These are phyloP conservation scores for Torulaspora indica DNA, from an alignment of 805 yeast genomes.

Conservation along the genomic window DNA sequence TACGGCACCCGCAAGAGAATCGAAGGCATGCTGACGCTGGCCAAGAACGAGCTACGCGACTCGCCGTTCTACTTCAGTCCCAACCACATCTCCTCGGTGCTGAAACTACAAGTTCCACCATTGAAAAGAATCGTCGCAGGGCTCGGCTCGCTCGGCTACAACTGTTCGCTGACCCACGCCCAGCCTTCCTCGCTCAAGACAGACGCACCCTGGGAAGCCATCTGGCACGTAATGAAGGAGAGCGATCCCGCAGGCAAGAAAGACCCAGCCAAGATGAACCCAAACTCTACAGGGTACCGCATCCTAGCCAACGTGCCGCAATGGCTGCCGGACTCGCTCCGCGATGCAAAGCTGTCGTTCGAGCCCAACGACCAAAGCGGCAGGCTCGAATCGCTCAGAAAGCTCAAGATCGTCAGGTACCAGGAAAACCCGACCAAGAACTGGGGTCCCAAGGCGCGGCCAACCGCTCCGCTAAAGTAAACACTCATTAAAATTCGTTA, in stretches of 20 bases:
- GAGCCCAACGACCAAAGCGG: slow-evolving; percentile 55
- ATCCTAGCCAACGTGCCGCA: slow-evolving; percentile 42
- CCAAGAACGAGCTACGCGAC: slow-evolving; percentile 58
- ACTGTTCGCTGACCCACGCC: slow-evolving; percentile 86
- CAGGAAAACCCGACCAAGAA: slow-evolving; percentile 90
- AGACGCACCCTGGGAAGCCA: slow-evolving; percentile 75
- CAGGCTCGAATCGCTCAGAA: slow-evolving; percentile 57
- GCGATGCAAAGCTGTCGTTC: slow-evolving; percentile 43
- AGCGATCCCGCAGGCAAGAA: slow-evolving; percentile 48
- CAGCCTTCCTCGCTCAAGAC: slow-evolving; percentile 82
- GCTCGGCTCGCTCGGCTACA: slow-evolving; percentile 74
- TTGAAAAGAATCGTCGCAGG: slow-evolving; percentile 69
- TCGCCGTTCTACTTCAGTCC: slow-evolving; percentile 82
- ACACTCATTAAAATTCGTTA: neutral
- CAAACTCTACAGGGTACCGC: slow-evolving; percentile 54
- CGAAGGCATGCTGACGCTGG: slow-evolving; percentile 88
- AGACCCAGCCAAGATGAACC: slow-evolving; percentile 41
- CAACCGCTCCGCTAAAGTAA: slow-evolving; percentile 33
- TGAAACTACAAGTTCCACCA: slow-evolving; percentile 82
- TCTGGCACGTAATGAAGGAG: slow-evolving; percentile 67
- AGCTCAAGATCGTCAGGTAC: slow-evolving; percentile 75
- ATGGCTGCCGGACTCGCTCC: slow-evolving; percentile 19
- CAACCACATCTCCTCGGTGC: slow-evolving; percentile 64
- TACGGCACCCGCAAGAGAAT: slow-evolving; percentile 82
- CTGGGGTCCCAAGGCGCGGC: slow-evolving; percentile 97